Conservation (phyloP, 257 asterid species). For the Capsicum rhomboideum region DNA sequence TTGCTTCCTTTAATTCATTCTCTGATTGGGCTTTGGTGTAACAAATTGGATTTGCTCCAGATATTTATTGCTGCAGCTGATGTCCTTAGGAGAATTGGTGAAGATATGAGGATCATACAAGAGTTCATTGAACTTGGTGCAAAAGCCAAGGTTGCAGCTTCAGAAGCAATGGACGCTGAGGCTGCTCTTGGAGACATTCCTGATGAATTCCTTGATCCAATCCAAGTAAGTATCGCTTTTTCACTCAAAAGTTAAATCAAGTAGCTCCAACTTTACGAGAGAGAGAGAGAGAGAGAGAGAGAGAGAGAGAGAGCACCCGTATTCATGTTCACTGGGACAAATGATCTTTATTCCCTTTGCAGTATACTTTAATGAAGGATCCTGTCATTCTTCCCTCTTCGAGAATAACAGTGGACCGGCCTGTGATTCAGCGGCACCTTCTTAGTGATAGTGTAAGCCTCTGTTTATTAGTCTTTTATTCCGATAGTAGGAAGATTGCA, state of each 20-base stretch:
- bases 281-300: background rate
- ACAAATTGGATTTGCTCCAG: slow-evolving; percentile 26
- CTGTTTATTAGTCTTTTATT: background rate
- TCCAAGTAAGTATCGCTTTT: slow-evolving; percentile 47
- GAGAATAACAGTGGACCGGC: slow-evolving; percentile 64
- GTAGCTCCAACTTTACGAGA: background rate
- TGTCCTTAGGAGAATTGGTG: slow-evolving; percentile 74
- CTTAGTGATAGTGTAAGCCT: slow-evolving; percentile 63
- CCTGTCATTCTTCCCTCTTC: slow-evolving; percentile 95
- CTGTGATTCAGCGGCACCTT: slow-evolving; percentile 94
- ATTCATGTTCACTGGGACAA: background rate
- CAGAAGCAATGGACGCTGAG: slow-evolving; percentile 89
- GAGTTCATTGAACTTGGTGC: slow-evolving; percentile 79
- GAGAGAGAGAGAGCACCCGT: background rate
- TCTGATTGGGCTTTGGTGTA: background rate
- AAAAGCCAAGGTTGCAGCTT: slow-evolving; percentile 72
- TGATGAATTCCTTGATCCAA: slow-evolving; percentile 98
- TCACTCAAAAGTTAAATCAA: background rate
- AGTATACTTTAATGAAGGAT: slow-evolving; percentile 94
- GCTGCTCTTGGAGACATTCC: slow-evolving; percentile 98
- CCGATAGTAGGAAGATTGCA: background rate
- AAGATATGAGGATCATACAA: slow-evolving; percentile 57
- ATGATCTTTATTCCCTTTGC: slow-evolving; percentile 16
- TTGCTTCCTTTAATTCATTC: background rate
- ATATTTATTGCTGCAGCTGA: slow-evolving; percentile 80